These are phyloP conservation scores for Naumovozyma dairenensis DNA, from an alignment of 805 yeast species.

Conservation along the genomic window DNA sequence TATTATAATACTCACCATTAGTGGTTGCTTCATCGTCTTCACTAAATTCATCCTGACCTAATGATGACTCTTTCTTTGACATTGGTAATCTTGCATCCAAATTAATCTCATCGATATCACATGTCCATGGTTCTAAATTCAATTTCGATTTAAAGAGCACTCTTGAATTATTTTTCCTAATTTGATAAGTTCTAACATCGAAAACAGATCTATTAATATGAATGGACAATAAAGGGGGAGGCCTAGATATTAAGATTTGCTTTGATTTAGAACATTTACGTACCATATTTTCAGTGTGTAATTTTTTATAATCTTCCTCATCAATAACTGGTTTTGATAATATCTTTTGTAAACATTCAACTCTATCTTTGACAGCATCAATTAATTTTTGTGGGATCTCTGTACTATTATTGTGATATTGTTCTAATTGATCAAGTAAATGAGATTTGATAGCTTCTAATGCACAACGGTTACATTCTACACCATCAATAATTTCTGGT, in stretches of 20 bases:
- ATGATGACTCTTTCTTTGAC: slow-evolving; percentile 44
- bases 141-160: slow-evolving; percentile 67
- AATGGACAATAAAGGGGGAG: slow-evolving; percentile 72
- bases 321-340: slow-evolving; percentile 59
- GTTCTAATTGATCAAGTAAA: slow-evolving; percentile 31
- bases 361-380: slow-evolving; percentile 34
- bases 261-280: slow-evolving; percentile 73
- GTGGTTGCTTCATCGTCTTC: slow-evolving; percentile 27
- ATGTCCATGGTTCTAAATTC: slow-evolving; percentile 60
- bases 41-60: slow-evolving; percentile 20
- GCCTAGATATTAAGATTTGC: slow-evolving; percentile 68
- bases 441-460: slow-evolving; percentile 49
- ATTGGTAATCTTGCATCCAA: slow-evolving; percentile 73
- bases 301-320: slow-evolving; percentile 65
- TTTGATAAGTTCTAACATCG: slow-evolving; percentile 75
- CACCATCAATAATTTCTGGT: slow-evolving; percentile 85
- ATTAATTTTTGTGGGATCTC: slow-evolving; percentile 25
- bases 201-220: slow-evolving; percentile 92
- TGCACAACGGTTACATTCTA: slow-evolving; percentile 90
- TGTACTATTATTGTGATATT: slow-evolving; percentile 16
- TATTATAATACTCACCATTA: slow-evolving; percentile 24
- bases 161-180: slow-evolving; percentile 73
- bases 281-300: slow-evolving; percentile 67
- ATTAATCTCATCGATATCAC: slow-evolving; percentile 59
- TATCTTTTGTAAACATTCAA: slow-evolving; percentile 41